Conservation (phyloP, 345 rosid species). For the Salix dunnii region DNA sequence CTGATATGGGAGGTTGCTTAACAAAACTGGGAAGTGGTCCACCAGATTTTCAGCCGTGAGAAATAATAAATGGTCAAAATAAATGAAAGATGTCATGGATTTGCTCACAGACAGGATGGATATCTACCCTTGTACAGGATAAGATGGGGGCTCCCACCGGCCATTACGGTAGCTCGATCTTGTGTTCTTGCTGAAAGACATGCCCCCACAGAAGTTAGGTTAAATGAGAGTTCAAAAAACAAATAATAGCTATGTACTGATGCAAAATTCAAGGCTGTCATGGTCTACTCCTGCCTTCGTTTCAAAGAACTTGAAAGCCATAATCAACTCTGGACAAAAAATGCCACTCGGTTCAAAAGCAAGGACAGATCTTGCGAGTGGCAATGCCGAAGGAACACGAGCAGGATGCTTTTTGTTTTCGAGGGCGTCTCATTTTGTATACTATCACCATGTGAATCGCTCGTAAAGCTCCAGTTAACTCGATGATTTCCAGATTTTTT, state of each 20-base stretch:
- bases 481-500: no score
- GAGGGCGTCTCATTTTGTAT: background rate
- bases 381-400: background rate
- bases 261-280: background rate
- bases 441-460: background rate
- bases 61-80: conserved; percentile 11
- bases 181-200: background rate
- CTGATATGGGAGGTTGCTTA: background rate
- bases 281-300: background rate
- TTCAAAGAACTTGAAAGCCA: conserved; percentile 1
- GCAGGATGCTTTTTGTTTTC: background rate
- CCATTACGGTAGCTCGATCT: background rate
- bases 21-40: conserved; percentile 5
- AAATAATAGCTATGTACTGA: background rate
- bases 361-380: background rate
- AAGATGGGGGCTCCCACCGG: conserved; percentile 16
- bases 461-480: background rate
- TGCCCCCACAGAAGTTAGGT: conserved; percentile 6
- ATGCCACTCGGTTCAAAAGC: background rate
- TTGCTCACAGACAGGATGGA: conserved; percentile 15
- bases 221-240: background rate
- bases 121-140: background rate
- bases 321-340: background rate
- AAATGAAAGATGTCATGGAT: background rate
- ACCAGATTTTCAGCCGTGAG: background rate